Evolutionary conservation across 441 rosid species (phyloP).

Genomic region (Flueggea neowawraea): DNA sequence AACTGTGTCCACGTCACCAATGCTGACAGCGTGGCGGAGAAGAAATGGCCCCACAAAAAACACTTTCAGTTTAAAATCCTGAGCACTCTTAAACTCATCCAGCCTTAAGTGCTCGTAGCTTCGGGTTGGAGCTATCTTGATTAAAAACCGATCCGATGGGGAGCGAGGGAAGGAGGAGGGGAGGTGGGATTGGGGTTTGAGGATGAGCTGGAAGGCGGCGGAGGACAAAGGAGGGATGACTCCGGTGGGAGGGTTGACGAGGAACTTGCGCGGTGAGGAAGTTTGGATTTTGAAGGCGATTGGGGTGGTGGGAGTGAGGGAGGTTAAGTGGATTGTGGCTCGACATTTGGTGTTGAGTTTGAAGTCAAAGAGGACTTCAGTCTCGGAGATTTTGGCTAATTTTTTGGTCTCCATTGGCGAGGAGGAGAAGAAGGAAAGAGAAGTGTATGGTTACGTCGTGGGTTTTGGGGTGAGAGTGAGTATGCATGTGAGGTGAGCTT

Average conservation of each 20-base stretch:
- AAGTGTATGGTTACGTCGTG: neutral
- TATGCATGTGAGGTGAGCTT: too few relatives aligned
- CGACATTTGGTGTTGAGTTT: slow-evolving; percentile 43
- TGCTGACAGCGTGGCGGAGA: slow-evolving; percentile 40
- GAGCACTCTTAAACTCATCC: neutral
- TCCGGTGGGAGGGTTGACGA: slow-evolving; percentile 56
- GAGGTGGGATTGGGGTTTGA: slow-evolving; percentile 45
- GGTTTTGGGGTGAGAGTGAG: neutral
- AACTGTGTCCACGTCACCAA: slow-evolving; percentile 32
- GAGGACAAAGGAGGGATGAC: slow-evolving; percentile 37
- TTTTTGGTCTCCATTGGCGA: neutral
- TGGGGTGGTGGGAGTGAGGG: slow-evolving; percentile 32
- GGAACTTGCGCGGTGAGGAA: slow-evolving; percentile 55
- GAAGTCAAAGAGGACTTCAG: slow-evolving; percentile 45
- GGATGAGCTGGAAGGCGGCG: slow-evolving; percentile 43
- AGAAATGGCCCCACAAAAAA: slow-evolving; percentile 50
- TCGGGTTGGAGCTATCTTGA: slow-evolving; percentile 27
- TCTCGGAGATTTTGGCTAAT: slow-evolving; percentile 31
- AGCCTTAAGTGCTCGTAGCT: neutral
- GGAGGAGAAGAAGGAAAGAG: neutral
- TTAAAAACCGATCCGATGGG: slow-evolving; percentile 52
- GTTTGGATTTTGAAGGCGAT: slow-evolving; percentile 65
- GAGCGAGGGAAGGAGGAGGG: slow-evolving; percentile 54
- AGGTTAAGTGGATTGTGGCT: slow-evolving; percentile 33
- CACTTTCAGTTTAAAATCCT: slow-evolving; percentile 47